Base-by-base conservation (phyloP, 345 rosid species). In the Crucihimalaya himalaica region DNA sequence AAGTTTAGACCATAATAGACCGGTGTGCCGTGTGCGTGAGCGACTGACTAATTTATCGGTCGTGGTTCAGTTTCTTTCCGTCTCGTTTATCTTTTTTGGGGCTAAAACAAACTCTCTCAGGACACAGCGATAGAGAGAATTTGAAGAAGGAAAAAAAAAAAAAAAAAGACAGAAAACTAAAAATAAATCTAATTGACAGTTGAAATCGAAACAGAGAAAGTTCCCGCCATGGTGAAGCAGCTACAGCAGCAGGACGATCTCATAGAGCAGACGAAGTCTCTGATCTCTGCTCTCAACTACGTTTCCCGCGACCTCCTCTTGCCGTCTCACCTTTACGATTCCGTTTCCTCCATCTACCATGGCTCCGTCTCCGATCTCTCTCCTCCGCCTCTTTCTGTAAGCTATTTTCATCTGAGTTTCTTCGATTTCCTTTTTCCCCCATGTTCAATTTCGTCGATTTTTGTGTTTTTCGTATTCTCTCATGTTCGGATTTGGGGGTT, bases 231-330 rank as follows among this genome's bases (percentile, higher is more conserved):
- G 96, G 84, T 75, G 64, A 84, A 89, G 79, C 47, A 37, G 31
- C 48, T 19, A 20, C 11, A 59, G 8, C 11, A 59, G 28, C 29
- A 47, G 82, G 75, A 76, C 18, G 86, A 81, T 55, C 73, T 67
- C 37, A 54, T 77, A 0, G 79, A 84, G 61, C 81, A 83, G 84
- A 71, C 95, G 1, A 88, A 85, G 73, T 81, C 90, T 50, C 82
- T 92, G 77, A 88, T 92, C 73, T 86, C 75, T 56, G 95, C 98
- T 56, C 93, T 92, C 57, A 88, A 82, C 61, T 79, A 86, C 65
- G 85, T 92, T 78, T 90, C 98, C 42, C 88, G 98, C 18, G 77
- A 90, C 82, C 90, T 92, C 63, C 95, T 89, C 52, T 75, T 92
- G 29, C 95, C 98, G 72, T 85, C 84, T 40, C 82, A 90, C 45